Evolutionary conservation across 805 yeast genomes (phyloP).

Genomic region (Debaryomyces tyrocola): DNA sequence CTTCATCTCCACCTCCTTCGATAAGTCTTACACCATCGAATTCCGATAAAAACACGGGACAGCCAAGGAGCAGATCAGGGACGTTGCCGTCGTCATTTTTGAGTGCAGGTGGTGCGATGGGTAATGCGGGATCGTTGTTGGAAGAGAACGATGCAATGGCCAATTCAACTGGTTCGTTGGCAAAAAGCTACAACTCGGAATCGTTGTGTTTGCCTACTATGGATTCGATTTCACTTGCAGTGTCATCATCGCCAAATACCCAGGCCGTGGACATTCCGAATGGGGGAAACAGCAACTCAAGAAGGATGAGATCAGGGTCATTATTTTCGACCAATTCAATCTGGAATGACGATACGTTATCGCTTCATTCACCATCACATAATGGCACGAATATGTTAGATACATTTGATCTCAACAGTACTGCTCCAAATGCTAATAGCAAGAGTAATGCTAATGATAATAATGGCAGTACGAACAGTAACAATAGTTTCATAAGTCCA

Average conservation of each 20-base stretch:
- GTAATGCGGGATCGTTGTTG: neutral
- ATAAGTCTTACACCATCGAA: conserved; percentile 28
- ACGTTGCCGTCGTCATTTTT: conserved; percentile 68
- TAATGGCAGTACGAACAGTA: conserved; percentile 2
- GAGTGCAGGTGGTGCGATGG: conserved; percentile 6
- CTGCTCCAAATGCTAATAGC: conserved; percentile 9
- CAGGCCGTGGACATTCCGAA: conserved; percentile 18
- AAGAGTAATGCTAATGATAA: conserved; percentile 8
- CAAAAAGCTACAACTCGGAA: conserved; percentile 10
- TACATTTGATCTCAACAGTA: conserved; percentile 7
- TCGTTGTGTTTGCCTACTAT: conserved; percentile 10
- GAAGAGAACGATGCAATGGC: conserved; percentile 6
- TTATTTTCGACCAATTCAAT: conserved; percentile 51
- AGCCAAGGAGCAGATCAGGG: conserved; percentile 70
- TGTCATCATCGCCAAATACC: conserved; percentile 15
- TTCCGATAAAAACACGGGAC: conserved; percentile 25
- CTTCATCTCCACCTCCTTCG: conserved; percentile 28
- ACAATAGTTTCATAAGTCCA: conserved; percentile 14
- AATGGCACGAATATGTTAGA: conserved; percentile 13
- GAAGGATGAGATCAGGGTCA: conserved; percentile 58
- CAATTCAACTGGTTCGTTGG: conserved; percentile 18
- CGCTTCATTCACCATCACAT: conserved; percentile 16
- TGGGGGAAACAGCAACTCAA: conserved; percentile 16
- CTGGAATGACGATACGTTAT: conserved; percentile 52
- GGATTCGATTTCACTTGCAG: conserved; percentile 19